phyloP scores from a whole-genome alignment of 2,329 filamentous ascomycete genomes.

The Aspergillus sp. region DNA sequence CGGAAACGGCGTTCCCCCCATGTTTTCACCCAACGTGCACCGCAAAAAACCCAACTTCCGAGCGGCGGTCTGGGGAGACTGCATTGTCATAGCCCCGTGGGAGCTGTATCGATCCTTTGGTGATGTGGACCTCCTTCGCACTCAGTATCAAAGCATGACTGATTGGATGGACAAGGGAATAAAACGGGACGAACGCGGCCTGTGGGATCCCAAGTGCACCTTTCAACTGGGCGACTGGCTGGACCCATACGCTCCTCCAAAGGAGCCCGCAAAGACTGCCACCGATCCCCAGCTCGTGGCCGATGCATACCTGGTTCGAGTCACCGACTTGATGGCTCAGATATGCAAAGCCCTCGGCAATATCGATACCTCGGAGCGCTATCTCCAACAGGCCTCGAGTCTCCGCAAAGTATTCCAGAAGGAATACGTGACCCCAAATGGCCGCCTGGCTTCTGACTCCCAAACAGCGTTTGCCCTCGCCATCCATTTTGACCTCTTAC shows the following conservation, averaged over 20 bases:
- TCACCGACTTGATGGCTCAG: constrained; percentile 35
- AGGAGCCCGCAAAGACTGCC: constrained; percentile 36
- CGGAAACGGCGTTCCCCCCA: constrained; percentile 31
- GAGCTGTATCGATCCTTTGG: constrained; percentile 39
- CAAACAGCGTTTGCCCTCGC: constrained; percentile 36
- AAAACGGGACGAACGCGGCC: constrained; percentile 33
- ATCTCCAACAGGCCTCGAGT: constrained; percentile 19
- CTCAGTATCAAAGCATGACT: constrained; percentile 42
- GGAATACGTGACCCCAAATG: constrained; percentile 35
- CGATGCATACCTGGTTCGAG: constrained; percentile 45
- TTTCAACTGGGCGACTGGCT: constrained; percentile 50
- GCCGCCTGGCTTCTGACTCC: constrained; percentile 35
- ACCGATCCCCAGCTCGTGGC: constrained; percentile 44
- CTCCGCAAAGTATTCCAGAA: constrained; percentile 33
- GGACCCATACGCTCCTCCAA: constrained; percentile 44
- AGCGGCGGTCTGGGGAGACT: constrained; percentile 46
- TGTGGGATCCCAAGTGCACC: constrained; percentile 38
- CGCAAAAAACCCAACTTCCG: background rate
- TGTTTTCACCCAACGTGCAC: constrained; percentile 36
- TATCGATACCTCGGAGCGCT: constrained; percentile 27
- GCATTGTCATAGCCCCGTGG: constrained; percentile 43
- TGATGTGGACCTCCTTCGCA: constrained; percentile 39
- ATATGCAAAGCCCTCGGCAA: constrained; percentile 34
- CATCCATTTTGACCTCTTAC: constrained; percentile 31
- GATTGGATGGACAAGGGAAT: constrained; percentile 44